Conservation (phyloP, 169 alveolate species). For the Plasmodium ovale region DNA sequence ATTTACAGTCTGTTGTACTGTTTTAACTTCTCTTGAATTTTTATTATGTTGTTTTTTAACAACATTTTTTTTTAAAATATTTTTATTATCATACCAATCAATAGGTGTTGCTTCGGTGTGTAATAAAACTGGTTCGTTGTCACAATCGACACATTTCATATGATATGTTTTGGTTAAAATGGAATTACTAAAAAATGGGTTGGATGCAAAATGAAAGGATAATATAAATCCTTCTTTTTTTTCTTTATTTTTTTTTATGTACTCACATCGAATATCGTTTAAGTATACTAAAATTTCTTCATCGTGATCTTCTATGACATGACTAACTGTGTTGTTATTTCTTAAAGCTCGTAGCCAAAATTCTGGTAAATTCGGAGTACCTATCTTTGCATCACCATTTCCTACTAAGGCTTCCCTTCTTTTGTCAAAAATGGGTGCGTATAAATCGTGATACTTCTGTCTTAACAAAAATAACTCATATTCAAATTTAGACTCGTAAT, state of each 20-base stretch:
- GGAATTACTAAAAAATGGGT: slow-evolving; percentile 85
- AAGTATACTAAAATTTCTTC: slow-evolving; percentile 86
- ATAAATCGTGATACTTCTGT: slow-evolving; percentile 84
- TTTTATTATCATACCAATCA: slow-evolving; percentile 86
- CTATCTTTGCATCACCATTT: slow-evolving; percentile 46
- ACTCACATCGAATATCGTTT: slow-evolving; percentile 84
- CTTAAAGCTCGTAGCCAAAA: slow-evolving; percentile 88
- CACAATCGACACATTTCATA: slow-evolving; percentile 88
- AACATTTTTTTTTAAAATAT: slow-evolving; percentile 83
- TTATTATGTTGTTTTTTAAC: slow-evolving; percentile 85
- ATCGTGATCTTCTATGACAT: slow-evolving; percentile 84
- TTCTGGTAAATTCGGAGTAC: slow-evolving; percentile 80
- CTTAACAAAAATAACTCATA: slow-evolving; percentile 83
- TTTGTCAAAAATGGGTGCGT: slow-evolving; percentile 83
- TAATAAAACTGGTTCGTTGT: slow-evolving; percentile 86
- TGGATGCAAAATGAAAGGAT: slow-evolving; percentile 82
- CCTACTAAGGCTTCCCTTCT: slow-evolving; percentile 77
- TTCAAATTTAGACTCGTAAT: slow-evolving; percentile 82
- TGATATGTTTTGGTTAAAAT: slow-evolving; percentile 84
- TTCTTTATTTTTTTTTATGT: slow-evolving; percentile 84
- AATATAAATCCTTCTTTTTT: slow-evolving; percentile 86
- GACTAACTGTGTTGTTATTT: slow-evolving; percentile 84
- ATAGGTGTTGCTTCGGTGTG: slow-evolving; percentile 88
- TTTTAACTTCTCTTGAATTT: slow-evolving; percentile 84
- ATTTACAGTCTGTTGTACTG: slow-evolving; percentile 83